phyloP scores from a whole-genome alignment of 768 basidiomycete genomes.

The Pisolithus tinctorius region DNA sequence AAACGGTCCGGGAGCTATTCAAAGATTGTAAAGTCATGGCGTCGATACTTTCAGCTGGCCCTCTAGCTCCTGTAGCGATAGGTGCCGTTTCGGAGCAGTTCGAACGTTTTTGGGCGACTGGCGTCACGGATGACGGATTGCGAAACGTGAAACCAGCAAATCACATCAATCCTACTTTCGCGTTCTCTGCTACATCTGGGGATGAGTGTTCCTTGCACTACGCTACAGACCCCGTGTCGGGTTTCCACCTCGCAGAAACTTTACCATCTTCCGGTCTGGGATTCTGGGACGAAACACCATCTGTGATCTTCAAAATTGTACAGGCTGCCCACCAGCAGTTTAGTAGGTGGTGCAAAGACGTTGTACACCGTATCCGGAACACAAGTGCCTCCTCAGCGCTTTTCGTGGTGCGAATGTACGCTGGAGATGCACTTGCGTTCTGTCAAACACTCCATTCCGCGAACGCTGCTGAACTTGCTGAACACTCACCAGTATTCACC shows the following conservation, averaged over 20 bases:
- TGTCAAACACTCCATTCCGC: conserved; percentile 20
- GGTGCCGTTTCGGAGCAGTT: conserved; percentile 13
- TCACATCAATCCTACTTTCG: conserved; percentile 26
- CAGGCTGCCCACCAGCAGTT: conserved; percentile 16
- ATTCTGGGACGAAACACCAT: conserved; percentile 1
- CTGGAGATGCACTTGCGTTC: conserved; percentile 23
- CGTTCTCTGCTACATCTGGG: conserved; percentile 14
- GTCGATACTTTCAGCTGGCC: conserved; percentile 23
- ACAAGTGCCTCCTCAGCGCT: conserved; percentile 1
- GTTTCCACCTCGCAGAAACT: conserved; percentile 27
- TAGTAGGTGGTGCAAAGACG: conserved; percentile 20
- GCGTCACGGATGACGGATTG: conserved; percentile 14
- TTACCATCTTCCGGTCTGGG: conserved; percentile 6
- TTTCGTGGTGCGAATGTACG: conserved; percentile 24
- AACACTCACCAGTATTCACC: conserved; percentile 12
- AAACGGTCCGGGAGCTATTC: conserved; percentile 1
- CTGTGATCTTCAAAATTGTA: conserved; percentile 14
- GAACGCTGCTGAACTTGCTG: neutral
- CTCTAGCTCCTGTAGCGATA: conserved; percentile 11
- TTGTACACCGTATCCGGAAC: conserved; percentile 7
- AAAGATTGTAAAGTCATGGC: neutral
- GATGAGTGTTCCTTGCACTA: conserved; percentile 23
- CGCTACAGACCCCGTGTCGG: conserved; percentile 22
- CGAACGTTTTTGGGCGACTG: conserved; percentile 18
- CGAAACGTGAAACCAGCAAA: conserved; percentile 4